phyloP scores from a whole-genome alignment of 805 yeast species.

The Blastobotrys americana region DNA sequence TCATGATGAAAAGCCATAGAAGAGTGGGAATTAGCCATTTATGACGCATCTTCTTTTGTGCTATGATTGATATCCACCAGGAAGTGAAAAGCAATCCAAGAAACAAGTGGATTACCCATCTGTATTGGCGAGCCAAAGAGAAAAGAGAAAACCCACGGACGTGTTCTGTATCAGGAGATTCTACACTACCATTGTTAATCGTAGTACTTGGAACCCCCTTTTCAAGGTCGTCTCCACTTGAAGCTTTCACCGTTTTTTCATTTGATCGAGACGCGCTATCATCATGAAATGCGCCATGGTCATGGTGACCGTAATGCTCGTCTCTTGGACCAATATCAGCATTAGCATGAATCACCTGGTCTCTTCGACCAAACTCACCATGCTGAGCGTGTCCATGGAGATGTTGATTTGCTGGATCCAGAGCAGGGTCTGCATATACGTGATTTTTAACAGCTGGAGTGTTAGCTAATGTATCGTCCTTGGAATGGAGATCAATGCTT shows the following conservation, averaged over 20 bases:
- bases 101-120: conserved; percentile 23
- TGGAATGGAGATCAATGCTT: too few relatives aligned
- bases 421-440: conserved; percentile 26
- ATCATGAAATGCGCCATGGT: conserved; percentile 3
- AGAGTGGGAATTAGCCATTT: conserved; percentile 54
- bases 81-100: conserved; percentile 40
- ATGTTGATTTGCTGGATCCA: conserved; percentile 30
- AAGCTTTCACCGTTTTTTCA: neutral
- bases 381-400: conserved; percentile 27
- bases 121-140: conserved; percentile 9
- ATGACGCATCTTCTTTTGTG: conserved; percentile 43
- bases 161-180: neutral
- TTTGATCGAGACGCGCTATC: neutral
- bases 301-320: neutral
- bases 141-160: neutral
- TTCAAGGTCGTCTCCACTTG: neutral
- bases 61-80: conserved; percentile 51
- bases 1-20: conserved; percentile 44
- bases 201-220: neutral
- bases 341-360: conserved; percentile 11
- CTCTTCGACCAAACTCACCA: conserved; percentile 22
- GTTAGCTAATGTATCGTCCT: too few relatives aligned
- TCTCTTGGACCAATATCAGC: conserved; percentile 12
- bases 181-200: neutral
- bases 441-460: too few relatives aligned